Conservation (phyloP, 345 rosid species). For the Euphorbia pulcherrima region DNA sequence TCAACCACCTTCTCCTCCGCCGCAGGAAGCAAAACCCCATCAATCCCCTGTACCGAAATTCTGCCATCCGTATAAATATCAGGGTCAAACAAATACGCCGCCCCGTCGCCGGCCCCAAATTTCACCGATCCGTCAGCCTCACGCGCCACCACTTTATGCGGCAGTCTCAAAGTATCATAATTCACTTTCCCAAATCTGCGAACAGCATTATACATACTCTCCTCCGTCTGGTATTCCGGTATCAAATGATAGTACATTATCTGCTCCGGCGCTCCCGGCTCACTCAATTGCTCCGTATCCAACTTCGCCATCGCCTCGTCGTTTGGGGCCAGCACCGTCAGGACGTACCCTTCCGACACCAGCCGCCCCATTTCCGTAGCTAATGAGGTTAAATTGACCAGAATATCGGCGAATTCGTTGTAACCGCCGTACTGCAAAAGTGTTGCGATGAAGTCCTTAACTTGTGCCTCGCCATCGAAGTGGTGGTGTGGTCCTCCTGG, state of each 20-base stretch:
- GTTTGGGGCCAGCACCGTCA: conserved; percentile 94
- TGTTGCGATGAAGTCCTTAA: conserved; percentile 90
- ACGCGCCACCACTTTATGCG: conserved; percentile 72
- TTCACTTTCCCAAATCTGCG: conserved; percentile 81
- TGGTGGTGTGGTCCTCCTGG: conserved; percentile 85
- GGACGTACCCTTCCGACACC: conserved; percentile 87
- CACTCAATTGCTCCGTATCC: conserved; percentile 85
- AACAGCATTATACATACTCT: conserved; percentile 97
- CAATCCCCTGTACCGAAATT: conserved; percentile 96
- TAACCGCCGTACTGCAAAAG: conserved; percentile 90
- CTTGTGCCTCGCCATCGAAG: conserved; percentile 87
- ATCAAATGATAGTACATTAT: conserved; percentile 81
- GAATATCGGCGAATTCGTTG: conserved; percentile 96
- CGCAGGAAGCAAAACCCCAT: conserved; percentile 75
- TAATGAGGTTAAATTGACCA: conserved; percentile 84
- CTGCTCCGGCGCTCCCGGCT: conserved; percentile 98
- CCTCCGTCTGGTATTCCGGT: conserved; percentile 97
- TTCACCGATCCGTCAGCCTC: conserved; percentile 65
- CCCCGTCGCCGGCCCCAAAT: conserved; percentile 47
- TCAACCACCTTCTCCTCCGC: conserved; percentile 39
- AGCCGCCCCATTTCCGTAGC: conserved; percentile 95
- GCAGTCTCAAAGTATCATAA: conserved; percentile 80
- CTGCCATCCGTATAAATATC: conserved; percentile 91
- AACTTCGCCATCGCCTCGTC: conserved; percentile 99
- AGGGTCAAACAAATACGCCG: conserved; percentile 55